phyloP scores from a whole-genome alignment of 139 green algal genomes.

The Monoraphidium neglectum region DNA sequence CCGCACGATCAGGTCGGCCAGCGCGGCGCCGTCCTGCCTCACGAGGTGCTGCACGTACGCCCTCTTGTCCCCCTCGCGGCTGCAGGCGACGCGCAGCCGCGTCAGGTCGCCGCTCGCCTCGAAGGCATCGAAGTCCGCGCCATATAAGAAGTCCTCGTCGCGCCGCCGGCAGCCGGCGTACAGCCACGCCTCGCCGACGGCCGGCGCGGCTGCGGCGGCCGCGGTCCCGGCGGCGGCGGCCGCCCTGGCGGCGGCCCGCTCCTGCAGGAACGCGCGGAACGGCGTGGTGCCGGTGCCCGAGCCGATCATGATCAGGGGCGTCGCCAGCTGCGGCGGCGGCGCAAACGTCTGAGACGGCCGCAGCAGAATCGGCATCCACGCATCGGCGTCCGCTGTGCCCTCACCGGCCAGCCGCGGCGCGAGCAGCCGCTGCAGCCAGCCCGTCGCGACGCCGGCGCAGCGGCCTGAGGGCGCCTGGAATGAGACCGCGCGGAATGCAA shows the following conservation, averaged over 20 bases:
- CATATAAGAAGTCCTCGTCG: background rate
- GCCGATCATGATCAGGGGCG: conserved; percentile 87
- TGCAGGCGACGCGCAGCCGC: background rate
- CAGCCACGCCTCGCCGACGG: background rate
- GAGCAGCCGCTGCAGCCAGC: conserved; percentile 71
- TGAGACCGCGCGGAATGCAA: conserved; percentile 82
- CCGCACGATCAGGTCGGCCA: conserved; percentile 55
- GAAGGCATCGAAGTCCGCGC: background rate
- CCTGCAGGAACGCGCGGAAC: conserved; percentile 88
- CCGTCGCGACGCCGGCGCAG: conserved; percentile 75
- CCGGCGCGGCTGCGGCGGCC: background rate
- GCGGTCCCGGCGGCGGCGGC: background rate
- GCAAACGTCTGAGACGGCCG: conserved; percentile 56
- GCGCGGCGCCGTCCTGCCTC: conserved; percentile 46
- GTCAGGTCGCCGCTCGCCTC: background rate
- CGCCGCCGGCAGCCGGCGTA: background rate
- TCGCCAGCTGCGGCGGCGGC: conserved; percentile 51
- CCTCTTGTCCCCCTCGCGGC: conserved; percentile 1
- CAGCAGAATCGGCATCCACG: conserved; percentile 39
- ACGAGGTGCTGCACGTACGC: conserved; percentile 92
- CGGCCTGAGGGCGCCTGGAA: conserved; percentile 59
- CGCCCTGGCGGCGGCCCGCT: conserved; percentile 27
- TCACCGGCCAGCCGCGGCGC: conserved; percentile 24
- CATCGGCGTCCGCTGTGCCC: background rate
- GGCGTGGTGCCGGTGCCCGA: conserved; percentile 87